Evolutionary conservation across 441 rosid genomes (phyloP), one percentile per base, ranked within the genome.

Genomic region (Theobroma grandiflorum): DNA sequence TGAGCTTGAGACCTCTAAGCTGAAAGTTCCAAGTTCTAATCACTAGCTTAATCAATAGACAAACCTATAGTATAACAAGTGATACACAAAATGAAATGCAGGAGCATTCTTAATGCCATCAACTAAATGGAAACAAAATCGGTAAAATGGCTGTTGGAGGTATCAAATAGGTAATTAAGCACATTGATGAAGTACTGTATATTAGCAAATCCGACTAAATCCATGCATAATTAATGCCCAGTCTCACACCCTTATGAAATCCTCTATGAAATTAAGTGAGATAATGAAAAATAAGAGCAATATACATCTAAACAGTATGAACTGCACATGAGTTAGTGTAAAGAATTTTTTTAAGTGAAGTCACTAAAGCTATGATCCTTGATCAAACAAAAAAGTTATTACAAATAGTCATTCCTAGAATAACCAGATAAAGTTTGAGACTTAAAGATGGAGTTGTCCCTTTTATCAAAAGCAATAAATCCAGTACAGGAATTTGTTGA

Each of bases 351-450:
- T 70, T 14, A 49, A 71, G 22, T 16, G 20, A 9, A 12, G 4
- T 33, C 43, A 52, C 26, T 52, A 18, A 33, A 52, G 75, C 62
- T 35, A 15, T 52, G 20, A 52, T 20, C 26, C 45, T 52, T 35
- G 62, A 72, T 35, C 5, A 31, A 52, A 72, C 45, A 53, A 9
- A 33, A 72, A 52, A 72, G 45, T 72, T 33, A 35, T 31, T 8
- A 26, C 1, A 26, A 26, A 26, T 26, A 72, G 38, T 72, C 26
- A 45, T 16, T 52, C 22, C 2, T 50, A 4, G 1, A 8, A 50
- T 47, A 71, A 50, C 8, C 61, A 15, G 42, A 47, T 69, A 47
- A 69, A 47, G 74, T 26, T 47, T 33, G 58, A 26, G 58, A 69
- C 18, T 0, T 43, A 68, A 67, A 68, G 16, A 11, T 26, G 6